Evolutionary conservation across 73 alveolate genomes (phyloP).

Genomic region (Effrenium voratum): DNA sequence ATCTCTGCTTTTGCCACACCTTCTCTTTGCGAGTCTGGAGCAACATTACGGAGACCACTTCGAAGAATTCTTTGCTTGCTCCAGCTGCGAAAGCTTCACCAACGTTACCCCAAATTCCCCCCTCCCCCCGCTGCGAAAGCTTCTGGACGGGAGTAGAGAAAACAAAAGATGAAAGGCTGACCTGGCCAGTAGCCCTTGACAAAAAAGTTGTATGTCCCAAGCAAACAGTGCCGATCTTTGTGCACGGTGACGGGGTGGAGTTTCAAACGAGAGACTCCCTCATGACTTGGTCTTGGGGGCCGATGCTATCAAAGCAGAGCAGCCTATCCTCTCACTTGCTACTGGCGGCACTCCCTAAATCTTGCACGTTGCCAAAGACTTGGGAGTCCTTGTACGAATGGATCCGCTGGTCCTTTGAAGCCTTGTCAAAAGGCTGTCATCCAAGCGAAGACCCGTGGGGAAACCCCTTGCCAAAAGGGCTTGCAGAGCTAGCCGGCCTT

Average conservation of each 20-base stretch:
- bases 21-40: neutral
- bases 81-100: neutral
- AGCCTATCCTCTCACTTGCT: neutral
- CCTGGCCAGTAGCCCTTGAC: neutral
- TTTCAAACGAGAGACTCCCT: neutral
- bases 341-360: neutral
- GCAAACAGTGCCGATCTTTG: neutral
- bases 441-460: constrained; percentile 3
- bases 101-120: too few relatives aligned
- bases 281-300: constrained; percentile 21
- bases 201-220: neutral
- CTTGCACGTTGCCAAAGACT: neutral
- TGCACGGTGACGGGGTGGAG: constrained; percentile 6
- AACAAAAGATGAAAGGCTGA: neutral
- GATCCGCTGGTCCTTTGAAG: neutral
- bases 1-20: too few relatives aligned
- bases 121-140: too few relatives aligned
- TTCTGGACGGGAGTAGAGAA: neutral
- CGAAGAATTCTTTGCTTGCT: neutral
- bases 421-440: neutral
- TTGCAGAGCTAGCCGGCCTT: neutral
- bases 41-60: neutral
- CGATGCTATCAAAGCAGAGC: neutral
- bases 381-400: neutral
- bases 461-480: constrained; percentile 51